Evolutionary conservation across 257 asterid species (phyloP), one percentile per base, ranked within the genome.

Genomic region (Solanum ahanhuiri): DNA sequence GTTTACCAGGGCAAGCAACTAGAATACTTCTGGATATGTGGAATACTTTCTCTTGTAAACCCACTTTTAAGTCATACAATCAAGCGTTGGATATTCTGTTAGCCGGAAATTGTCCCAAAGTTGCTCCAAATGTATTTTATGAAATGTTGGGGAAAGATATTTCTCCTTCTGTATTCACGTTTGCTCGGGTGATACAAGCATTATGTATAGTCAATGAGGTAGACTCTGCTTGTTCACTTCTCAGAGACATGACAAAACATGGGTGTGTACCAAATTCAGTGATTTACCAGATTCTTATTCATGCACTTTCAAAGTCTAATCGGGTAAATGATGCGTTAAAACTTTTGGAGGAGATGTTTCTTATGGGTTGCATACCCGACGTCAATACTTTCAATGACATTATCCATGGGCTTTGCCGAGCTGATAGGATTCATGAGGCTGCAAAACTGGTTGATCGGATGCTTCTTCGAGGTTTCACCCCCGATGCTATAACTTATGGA

Each of bases 311-410:
- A 60, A 77, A 77, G 63, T 77, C 63, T 43, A 28, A 77, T 77
- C 58, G 98, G 89, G 93, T 96, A 84, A 89, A 91, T 67, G 99
- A 96, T 82, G 98, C 98, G 79, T 85, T 91, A 90, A 92, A 90
- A 84, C 90, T 93, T 81, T 88, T 96, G 93, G 99, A 96, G 88
- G 99, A 96, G 93, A 96, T 96, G 99, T 89, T 96, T 90, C 94
- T 95, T 39, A 95, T 95, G 99, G 96, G 95, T 35, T 96, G 98
- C 88, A 84, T 88, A 6, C 99, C 99, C 2, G 98, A 95, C 91
- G 90, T 93, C 66, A 92, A 90, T 85, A 96, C 99, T 58, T 95
- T 96, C 92, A 94, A 96, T 81, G 98, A 96, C 51, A 90, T 95
- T 72, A 92, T 95, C 87, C 92, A 90, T 84, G 95, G 95, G 79